Evolutionary conservation across 371 early-diverging fungal species (phyloP), one percentile per base, ranked within the genome.

Genomic region (Mycotypha africana): DNA sequence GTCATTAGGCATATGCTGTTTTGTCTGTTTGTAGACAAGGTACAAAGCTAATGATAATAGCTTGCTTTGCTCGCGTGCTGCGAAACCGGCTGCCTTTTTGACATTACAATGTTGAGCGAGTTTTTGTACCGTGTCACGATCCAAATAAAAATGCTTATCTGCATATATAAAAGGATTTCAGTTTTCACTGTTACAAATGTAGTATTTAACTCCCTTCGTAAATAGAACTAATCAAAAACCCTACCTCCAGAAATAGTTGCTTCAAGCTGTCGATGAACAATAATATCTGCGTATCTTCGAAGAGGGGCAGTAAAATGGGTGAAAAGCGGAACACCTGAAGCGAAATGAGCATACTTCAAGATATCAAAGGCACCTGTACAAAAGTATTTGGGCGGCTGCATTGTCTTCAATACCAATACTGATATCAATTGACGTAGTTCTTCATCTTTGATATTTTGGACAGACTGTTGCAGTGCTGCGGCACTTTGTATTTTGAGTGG

Each of bases 301-400:
- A 93, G 92, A 0, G 99, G 99, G 5, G 93, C 90, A 23, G 92
- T 91, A 51, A 93, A 93, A 53, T 93, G 93, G 15, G 91, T 91
- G 67, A 89, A 93, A 14, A 89, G 67, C 0, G 81, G 85, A 9
- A 81, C 71, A 49, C 78, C 82, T 40, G 90, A 73, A 3, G 91
- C 84, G 51, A 85, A 93, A 65, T 93, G 93, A 20, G 67, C 58
- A 58, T 71, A 85, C 50, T 70, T 74, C 12, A 56, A 45, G 20
- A 79, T 82, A 49, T 86, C 82, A 30, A 82, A 50, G 11, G 82
- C 78, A 30, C 91, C 93, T 4, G 91, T 84, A 69, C 89, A 91
- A 51, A 91, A 88, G 53, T 93, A 93, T 33, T 86, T 85, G 9
- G 93, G 90, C 48, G 85, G 85, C 77, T 82, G 77, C 81, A 93